These are phyloP conservation scores for Fusarium anthophilum DNA, from an alignment of 2,329 filamentous ascomycete species.

Conservation along the genomic window DNA sequence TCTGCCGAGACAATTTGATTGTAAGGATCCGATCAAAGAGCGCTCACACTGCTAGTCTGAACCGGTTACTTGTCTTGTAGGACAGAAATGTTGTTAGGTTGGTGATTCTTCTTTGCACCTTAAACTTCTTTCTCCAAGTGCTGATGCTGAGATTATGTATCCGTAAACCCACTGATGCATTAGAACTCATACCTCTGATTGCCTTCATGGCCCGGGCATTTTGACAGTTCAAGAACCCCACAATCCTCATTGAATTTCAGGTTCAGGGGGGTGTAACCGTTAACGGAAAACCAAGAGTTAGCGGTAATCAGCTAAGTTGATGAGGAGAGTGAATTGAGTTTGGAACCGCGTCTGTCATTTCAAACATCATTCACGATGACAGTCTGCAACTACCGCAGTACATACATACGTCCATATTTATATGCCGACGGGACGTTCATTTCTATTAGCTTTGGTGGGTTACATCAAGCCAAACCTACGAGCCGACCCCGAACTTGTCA, in stretches of 20 bases:
- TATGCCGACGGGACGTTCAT: not conserved
- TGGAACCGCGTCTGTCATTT: not conserved
- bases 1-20: conserved; percentile 6
- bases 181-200: not conserved
- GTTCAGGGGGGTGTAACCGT: conserved; percentile 15
- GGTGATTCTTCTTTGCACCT: not conserved
- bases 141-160: not conserved
- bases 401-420: not conserved
- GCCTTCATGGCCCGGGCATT: not conserved
- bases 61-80: not conserved
- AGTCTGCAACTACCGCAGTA: not conserved
- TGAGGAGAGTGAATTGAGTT: not conserved
- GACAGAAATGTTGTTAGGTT: not conserved
- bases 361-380: not conserved
- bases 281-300: not conserved
- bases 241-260: conserved; percentile 20
- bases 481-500: conserved; percentile 4
- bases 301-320: not conserved
- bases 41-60: not conserved
- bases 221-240: conserved; percentile 4
- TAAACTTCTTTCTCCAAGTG: not conserved
- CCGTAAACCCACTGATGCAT: not conserved
- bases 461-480: conserved; percentile 7
- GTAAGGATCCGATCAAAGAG: not conserved
- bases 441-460: not conserved